Evolutionary conservation across 2,329 filamentous ascomycete species (phyloP), one percentile per base, ranked within the genome.

Genomic region (Fusarium sp.): DNA sequence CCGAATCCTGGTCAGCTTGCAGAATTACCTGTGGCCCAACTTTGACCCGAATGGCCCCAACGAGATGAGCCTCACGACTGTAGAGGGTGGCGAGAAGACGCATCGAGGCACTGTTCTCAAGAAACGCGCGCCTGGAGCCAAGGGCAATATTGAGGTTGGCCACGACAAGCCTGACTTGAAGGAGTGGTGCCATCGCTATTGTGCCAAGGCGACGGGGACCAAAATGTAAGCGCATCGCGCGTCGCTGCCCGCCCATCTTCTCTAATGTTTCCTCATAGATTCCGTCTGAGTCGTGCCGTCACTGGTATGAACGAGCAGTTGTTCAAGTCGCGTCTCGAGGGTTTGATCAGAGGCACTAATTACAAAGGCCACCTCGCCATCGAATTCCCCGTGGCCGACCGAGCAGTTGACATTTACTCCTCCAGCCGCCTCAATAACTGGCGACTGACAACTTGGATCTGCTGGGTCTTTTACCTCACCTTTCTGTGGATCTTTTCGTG

Each of bases 401-500:
- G 71, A 27, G 71, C 71, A 28, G 71, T 73, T 6, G 71, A 73
- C 12, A 72, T 73, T 15, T 73, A 73, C 46, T 73, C 71, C 0
- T 61, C 68, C 3, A 70, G 56, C 6, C 46, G 55, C 1, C 60
- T 73, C 1, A 73, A 73, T 9, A 64, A n/a, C 0, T 70, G 68
- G 71, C 53, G 71, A 1, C 30, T 73, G 23, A 70, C 55, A 6
- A 13, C n/a, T 4, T 73, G 71, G 71, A 62, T 73, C n/a, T 48
- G 68, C 12, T 73, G 71, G 71, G 6, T 73, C 23, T 72, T 73
- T 10, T 73, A 73, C 5, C 60, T 73, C 1, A 73, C 62, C 0
- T 73, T 73, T 7, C 46, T 73, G 1, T 73, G 71, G 71, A 73
- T 73, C 27, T 68, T 73, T n/a, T 58, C 71, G 3, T 73, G 71